Percentiles rank a stretch among this genome's conserved stretches.
Evolutionary conservation across 2,329 filamentous ascomycete genomes (phyloP).

Genomic region (Corinectria fuckeliana): DNA sequence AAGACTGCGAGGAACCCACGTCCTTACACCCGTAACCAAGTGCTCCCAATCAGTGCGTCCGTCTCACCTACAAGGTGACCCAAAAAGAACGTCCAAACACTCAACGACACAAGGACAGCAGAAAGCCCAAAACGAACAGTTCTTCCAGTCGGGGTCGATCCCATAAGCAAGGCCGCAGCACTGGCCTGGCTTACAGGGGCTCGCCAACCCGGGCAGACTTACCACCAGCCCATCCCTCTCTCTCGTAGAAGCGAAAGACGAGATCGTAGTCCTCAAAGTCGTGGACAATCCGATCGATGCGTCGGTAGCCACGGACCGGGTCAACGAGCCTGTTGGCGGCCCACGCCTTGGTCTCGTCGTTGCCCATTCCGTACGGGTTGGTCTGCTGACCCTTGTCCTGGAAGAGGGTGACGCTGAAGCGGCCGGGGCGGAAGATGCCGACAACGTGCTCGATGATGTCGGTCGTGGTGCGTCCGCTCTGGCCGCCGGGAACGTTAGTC

Average conservation of each 20-base stretch:
- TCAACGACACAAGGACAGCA: neutral
- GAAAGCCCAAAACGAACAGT: neutral
- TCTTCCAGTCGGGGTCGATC: neutral
- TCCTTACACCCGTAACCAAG: neutral
- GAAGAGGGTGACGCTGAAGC: conserved; percentile 96
- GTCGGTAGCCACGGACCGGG: conserved; percentile 81
- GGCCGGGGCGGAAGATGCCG: conserved; percentile 94
- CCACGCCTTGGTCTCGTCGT: conserved; percentile 47
- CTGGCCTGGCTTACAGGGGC: conserved; percentile 42
- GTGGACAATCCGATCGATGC: conserved; percentile 94
- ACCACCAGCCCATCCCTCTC: conserved; percentile 74
- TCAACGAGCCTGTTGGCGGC: conserved; percentile 69
- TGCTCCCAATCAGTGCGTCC: neutral
- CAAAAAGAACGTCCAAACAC: conserved; percentile 8
- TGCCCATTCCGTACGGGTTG: conserved; percentile 48
- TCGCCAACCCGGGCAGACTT: conserved; percentile 62
- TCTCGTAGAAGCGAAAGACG: conserved; percentile 95
- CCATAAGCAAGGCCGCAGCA: neutral
- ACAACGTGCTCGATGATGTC: conserved; percentile 95
- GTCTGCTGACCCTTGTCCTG: conserved; percentile 75
- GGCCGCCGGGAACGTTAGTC: conserved; percentile 91
- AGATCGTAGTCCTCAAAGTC: conserved; percentile 97
- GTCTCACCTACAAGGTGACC: neutral
- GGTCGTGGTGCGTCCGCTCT: conserved; percentile 85
- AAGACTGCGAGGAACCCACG: neutral